Conservation (phyloP, 2,329 filamentous ascomycete genomes). For the Penicillium olsonii region DNA sequence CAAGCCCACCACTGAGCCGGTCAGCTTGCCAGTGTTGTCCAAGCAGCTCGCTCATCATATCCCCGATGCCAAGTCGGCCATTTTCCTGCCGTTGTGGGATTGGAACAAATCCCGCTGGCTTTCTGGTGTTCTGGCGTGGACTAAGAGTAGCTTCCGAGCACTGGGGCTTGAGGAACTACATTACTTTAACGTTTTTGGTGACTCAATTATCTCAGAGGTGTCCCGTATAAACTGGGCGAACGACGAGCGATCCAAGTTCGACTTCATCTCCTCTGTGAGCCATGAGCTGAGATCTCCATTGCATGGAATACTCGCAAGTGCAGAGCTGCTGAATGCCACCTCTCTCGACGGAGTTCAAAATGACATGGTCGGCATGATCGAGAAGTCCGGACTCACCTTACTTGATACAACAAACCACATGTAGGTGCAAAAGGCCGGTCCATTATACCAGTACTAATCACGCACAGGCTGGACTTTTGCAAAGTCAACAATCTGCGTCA, state of each 20-base stretch:
- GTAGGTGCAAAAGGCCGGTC: conserved; percentile 17
- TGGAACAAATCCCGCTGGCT: conserved; percentile 34
- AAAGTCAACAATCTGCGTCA: conserved; percentile 36
- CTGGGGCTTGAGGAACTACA: conserved; percentile 28
- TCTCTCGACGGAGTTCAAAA: conserved; percentile 41
- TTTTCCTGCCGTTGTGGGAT: conserved; percentile 36
- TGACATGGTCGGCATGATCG: conserved; percentile 50
- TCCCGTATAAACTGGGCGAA: conserved; percentile 31
- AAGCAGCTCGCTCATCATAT: conserved; percentile 15
- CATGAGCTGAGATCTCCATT: conserved; percentile 54
- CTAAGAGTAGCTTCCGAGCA: conserved; percentile 12
- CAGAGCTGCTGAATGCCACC: conserved; percentile 53
- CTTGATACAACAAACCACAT: conserved; percentile 49
- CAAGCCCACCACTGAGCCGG: not conserved
- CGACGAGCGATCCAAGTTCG: conserved; percentile 51
- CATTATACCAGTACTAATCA: conserved; percentile 5
- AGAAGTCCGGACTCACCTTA: conserved; percentile 54
- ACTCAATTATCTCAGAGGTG: conserved; percentile 38
- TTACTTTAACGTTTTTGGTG: conserved; percentile 36
- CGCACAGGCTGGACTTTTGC: conserved; percentile 34
- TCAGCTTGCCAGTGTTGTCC: not conserved
- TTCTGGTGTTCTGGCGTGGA: conserved; percentile 30
- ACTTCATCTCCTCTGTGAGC: conserved; percentile 56
- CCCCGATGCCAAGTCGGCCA: conserved; percentile 22
- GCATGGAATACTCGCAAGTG: conserved; percentile 51